Evolutionary conservation across 805 yeast genomes (phyloP), one percentile per base, ranked within the genome.

Genomic region (Kluyveromyces lactis): DNA sequence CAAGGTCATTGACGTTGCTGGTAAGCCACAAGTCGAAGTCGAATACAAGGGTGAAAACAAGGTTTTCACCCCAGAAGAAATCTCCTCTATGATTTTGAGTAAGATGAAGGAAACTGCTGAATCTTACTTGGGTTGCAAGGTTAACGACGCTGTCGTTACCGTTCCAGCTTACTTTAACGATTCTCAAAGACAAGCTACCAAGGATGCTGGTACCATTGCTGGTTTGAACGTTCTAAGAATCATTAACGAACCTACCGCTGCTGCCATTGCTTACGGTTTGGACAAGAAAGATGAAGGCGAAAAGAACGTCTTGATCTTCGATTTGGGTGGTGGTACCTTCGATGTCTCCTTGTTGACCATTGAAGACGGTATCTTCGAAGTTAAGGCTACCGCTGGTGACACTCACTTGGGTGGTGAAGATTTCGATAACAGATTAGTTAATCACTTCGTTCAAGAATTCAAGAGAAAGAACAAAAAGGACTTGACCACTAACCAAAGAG

Each of bases 321-420:
- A 87, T 70, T 77, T 89, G 58, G 97, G 97, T 78, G 97, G 97
- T 74, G 97, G 97, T 79, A 89, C 97, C 60, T 89, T 89, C 72
- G 97, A 89, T 85, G 97, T 89, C 39, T 89, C 97, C 19, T 73
- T 89, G 47, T 75, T 89, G 63, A 77, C 94, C 53, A 89, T 89
- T 60, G 95, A 86, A 62, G 97, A 86, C 54, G 97, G 97, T 72
- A 83, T 89, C 60, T 89, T 89, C 68, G 95, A 87, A 73, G 97
- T 89, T 56, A 87, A 86, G 75, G 92, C 97, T 52, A 89, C 97
- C 46, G 72, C 73, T 46, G 73, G 73, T 68, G 72, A 87, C 64
- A 85, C 90, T 44, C 90, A 81, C 69, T 80, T 86, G 74, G 97
- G 97, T 76, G 97, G 97, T 81, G 96, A 89, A 73, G 97, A 89